These are phyloP conservation scores for Septoria petroselini DNA, from an alignment of 2,329 filamentous ascomycete genomes.

Conservation along the genomic window DNA sequence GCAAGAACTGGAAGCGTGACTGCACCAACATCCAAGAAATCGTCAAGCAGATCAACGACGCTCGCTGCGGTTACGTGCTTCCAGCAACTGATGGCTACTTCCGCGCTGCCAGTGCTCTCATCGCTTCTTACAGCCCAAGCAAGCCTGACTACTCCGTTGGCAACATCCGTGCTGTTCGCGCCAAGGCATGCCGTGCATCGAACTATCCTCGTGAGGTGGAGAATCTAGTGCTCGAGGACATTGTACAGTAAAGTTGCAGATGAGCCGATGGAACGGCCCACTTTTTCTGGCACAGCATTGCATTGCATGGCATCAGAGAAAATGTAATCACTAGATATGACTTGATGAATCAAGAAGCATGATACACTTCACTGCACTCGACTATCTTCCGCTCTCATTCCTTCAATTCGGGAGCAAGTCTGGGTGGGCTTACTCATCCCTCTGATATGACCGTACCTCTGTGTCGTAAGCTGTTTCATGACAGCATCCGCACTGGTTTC, in stretches of 20 bases:
- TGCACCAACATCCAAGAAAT: slow-evolving; percentile 7
- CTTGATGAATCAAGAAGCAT: neutral
- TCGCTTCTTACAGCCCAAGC: slow-evolving; percentile 5
- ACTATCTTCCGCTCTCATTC: too few species aligned
- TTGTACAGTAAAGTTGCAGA: neutral
- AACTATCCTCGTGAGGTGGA: slow-evolving; percentile 8
- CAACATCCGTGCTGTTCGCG: slow-evolving; percentile 2
- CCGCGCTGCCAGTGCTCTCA: slow-evolving; percentile 1
- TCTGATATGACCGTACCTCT: too few species aligned
- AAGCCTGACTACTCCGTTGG: slow-evolving; percentile 6
- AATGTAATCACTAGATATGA: neutral
- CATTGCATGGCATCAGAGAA: neutral
- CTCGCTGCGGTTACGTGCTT: slow-evolving; percentile 6
- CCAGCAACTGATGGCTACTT: slow-evolving; percentile 13
- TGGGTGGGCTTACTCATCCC: too few species aligned
- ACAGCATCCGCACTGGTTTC: too few species aligned
- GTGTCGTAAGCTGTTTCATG: too few species aligned
- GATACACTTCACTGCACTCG: too few species aligned
- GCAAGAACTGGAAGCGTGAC: slow-evolving; percentile 8
- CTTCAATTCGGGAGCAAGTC: too few species aligned
- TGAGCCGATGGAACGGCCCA: neutral
- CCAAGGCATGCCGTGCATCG: slow-evolving; percentile 6
- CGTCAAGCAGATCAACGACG: slow-evolving; percentile 10
- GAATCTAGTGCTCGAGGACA: slow-evolving; percentile 4
- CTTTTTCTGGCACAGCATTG: neutral